phyloP scores from a whole-genome alignment of 495 filamentous ascomycete species.

The Astrothelium subdiscretum region DNA sequence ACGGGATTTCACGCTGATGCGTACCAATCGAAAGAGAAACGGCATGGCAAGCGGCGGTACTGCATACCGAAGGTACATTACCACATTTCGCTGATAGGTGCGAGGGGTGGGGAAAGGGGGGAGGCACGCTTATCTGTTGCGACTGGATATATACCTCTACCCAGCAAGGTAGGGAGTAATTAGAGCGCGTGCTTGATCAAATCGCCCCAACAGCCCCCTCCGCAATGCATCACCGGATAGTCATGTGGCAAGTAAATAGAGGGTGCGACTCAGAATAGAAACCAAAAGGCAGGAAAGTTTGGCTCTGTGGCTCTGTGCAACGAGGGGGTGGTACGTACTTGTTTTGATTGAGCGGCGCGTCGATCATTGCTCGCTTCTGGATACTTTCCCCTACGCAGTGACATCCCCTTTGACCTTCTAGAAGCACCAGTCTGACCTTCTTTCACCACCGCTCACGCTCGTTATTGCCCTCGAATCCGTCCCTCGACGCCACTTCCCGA shows the following conservation, averaged over 20 bases:
- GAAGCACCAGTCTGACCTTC: constrained; percentile 1
- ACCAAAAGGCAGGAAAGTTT: background rate
- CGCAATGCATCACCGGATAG: background rate
- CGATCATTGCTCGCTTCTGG: background rate
- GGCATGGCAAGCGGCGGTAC: no score
- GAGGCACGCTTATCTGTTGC: background rate
- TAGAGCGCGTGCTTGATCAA: no score
- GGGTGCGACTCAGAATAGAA: background rate
- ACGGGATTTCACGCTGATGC: no score
- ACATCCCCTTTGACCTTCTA: background rate
- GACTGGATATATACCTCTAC: no score
- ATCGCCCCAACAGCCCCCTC: no score
- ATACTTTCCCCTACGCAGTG: background rate
- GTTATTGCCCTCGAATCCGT: background rate
- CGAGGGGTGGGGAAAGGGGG: no score
- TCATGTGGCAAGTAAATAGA: background rate
- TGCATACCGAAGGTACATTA: no score
- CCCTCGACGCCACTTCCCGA: background rate
- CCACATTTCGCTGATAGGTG: no score
- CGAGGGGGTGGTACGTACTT: background rate
- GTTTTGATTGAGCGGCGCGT: constrained; percentile 3
- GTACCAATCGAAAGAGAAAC: no score
- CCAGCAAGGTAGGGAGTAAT: background rate
- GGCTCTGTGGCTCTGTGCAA: background rate
- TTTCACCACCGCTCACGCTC: background rate